A percentile compares a stretch with the other conserved stretches of the same genome.
Evolutionary conservation across 495 filamentous ascomycete genomes (phyloP).

Genomic region (Hyaloscypha bicolor): DNA sequence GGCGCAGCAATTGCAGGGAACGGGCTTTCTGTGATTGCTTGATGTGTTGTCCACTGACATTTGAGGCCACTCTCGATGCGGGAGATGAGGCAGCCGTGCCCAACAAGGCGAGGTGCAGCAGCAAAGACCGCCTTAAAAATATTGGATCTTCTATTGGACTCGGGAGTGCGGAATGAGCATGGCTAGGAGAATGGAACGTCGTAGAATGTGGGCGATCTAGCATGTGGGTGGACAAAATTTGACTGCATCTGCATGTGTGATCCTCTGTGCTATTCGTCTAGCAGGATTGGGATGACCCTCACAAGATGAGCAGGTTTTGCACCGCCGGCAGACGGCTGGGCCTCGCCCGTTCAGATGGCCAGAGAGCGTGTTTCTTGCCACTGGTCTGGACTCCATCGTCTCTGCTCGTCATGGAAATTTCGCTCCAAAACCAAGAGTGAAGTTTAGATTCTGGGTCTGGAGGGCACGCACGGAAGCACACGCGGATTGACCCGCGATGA

Average conservation of each 20-base stretch:
- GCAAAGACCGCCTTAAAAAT: slow-evolving; percentile 1
- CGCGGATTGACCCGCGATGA: not conserved
- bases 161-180: slow-evolving; percentile 5
- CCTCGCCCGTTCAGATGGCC: not conserved
- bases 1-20: slow-evolving; percentile 1
- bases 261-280: not conserved
- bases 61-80: not conserved
- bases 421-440: not conserved
- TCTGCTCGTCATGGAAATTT: not conserved
- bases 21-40: not conserved
- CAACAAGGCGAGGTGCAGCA: slow-evolving; percentile 5
- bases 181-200: not conserved
- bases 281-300: not conserved
- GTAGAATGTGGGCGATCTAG: not conserved
- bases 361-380: not conserved
- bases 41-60: not conserved
- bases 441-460: not conserved
- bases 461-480: too few relatives aligned
- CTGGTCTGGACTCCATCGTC: not conserved
- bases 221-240: not conserved
- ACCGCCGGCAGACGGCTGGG: not conserved
- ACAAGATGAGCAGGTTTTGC: not conserved
- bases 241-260: not conserved
- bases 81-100: slow-evolving; percentile 1
- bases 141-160: not conserved